Evolutionary conservation across 2,329 filamentous ascomycete genomes (phyloP).

Genomic region (Epichloe sylvatica): DNA sequence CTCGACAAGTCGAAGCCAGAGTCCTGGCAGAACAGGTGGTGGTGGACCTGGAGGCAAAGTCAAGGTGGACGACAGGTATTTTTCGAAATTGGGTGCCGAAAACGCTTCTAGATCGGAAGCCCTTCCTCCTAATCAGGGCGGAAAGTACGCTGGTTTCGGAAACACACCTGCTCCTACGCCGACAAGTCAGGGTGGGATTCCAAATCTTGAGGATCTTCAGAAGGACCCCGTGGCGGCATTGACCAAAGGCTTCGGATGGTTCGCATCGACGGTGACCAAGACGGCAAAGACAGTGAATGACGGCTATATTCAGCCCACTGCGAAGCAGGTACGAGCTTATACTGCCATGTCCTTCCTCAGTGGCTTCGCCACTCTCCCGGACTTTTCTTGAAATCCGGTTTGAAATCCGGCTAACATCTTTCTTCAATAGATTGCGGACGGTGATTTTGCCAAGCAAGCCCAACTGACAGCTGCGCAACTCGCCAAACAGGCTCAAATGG

Average conservation of each 20-base stretch:
- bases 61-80: conserved; percentile 74
- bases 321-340: conserved; percentile 26
- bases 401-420: neutral
- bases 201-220: conserved; percentile 75
- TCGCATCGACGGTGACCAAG: conserved; percentile 74
- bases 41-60: conserved; percentile 29
- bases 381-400: neutral
- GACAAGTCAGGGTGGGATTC: conserved; percentile 33
- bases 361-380: neutral
- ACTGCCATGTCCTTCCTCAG: neutral
- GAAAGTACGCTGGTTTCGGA: conserved; percentile 85
- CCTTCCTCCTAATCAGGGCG: conserved; percentile 76
- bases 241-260: conserved; percentile 90
- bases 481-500: conserved; percentile 51
- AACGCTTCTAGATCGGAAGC: conserved; percentile 64
- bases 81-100: conserved; percentile 68
- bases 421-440: conserved; percentile 53
- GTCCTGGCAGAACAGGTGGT: conserved; percentile 11
- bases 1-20: conserved; percentile 26
- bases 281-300: conserved; percentile 86
- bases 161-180: conserved; percentile 50
- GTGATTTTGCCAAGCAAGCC: conserved; percentile 58
- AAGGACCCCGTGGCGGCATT: conserved; percentile 79
- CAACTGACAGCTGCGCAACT: conserved; percentile 49
- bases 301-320: conserved; percentile 82